These are phyloP conservation scores for Apiotrichum siamense DNA, from an alignment of 1,284 basidiomycete genomes.

Conservation along the genomic window DNA sequence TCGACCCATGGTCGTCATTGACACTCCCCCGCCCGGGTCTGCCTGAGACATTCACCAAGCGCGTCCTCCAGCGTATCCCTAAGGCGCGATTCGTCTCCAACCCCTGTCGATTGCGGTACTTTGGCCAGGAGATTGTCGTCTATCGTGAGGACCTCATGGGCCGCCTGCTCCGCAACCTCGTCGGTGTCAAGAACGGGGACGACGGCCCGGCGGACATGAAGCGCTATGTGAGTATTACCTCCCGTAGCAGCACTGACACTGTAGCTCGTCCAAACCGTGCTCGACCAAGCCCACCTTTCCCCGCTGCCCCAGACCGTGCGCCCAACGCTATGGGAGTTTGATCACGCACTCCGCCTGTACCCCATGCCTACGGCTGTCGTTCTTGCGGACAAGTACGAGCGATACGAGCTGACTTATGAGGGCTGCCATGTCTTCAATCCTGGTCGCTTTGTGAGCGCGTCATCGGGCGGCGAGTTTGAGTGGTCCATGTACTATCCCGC, in stretches of 20 bases:
- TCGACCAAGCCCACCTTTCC: slow-evolving; percentile 86
- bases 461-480: slow-evolving; percentile 55
- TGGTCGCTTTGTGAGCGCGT: slow-evolving; percentile 69
- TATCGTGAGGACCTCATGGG: slow-evolving; percentile 92
- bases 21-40: slow-evolving; percentile 74
- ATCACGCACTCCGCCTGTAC: slow-evolving; percentile 87
- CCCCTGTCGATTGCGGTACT: slow-evolving; percentile 91
- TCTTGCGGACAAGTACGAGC: slow-evolving; percentile 94
- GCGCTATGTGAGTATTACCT: slow-evolving; percentile 62
- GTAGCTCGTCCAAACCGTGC: slow-evolving; percentile 84
- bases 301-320: slow-evolving; percentile 78
- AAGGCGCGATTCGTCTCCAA: slow-evolving; percentile 80
- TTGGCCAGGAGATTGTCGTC: slow-evolving; percentile 91
- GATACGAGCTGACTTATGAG: slow-evolving; percentile 94
- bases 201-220: slow-evolving; percentile 70
- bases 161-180: slow-evolving; percentile 83
- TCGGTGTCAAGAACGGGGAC: slow-evolving; percentile 71
- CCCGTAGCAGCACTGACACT: not conserved
- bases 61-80: slow-evolving; percentile 64
- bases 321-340: slow-evolving; percentile 83
- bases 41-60: slow-evolving; percentile 63
- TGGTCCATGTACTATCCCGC: slow-evolving; percentile 83
- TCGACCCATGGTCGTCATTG: slow-evolving; percentile 73
- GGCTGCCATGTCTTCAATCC: slow-evolving; percentile 99
- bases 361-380: slow-evolving; percentile 90